phyloP scores from a whole-genome alignment of 1,284 basidiomycete genomes.

The Leccinum pallidistipes region DNA sequence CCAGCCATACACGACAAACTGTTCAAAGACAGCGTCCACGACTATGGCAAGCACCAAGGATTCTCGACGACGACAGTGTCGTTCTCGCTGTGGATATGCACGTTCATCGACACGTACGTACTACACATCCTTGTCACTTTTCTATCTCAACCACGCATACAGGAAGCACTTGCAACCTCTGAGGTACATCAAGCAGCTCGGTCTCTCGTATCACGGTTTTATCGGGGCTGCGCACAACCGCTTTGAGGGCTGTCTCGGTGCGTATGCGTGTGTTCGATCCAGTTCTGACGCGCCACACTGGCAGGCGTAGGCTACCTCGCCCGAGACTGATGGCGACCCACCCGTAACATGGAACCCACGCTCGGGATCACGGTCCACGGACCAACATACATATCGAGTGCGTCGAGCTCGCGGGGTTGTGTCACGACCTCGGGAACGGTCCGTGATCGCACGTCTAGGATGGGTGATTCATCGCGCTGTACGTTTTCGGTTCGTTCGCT shows the following conservation, averaged over 20 bases:
- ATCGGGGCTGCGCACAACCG: slow-evolving; percentile 74
- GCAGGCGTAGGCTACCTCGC: slow-evolving; percentile 72
- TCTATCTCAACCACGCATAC: background rate
- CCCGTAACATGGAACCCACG: slow-evolving; percentile 55
- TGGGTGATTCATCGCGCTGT: slow-evolving; percentile 50
- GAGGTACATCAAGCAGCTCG: slow-evolving; percentile 74
- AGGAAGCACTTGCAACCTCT: slow-evolving; percentile 76
- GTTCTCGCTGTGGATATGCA: slow-evolving; percentile 39
- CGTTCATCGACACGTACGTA: slow-evolving; percentile 45
- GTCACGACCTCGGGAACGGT: slow-evolving; percentile 60
- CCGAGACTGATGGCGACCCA: slow-evolving; percentile 53
- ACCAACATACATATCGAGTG: slow-evolving; percentile 41
- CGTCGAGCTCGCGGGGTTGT: slow-evolving; percentile 55
- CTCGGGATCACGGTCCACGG: slow-evolving; percentile 56
- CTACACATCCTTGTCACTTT: background rate
- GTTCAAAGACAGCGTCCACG: slow-evolving; percentile 36
- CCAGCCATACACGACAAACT: too few relatives aligned
- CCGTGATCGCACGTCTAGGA: slow-evolving; percentile 66
- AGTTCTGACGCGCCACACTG: background rate
- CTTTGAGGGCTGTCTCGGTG: slow-evolving; percentile 79
- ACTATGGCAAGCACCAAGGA: slow-evolving; percentile 25
- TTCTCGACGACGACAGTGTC: slow-evolving; percentile 29
- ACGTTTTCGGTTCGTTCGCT: slow-evolving; percentile 18
- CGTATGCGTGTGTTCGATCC: background rate
- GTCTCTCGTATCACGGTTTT: slow-evolving; percentile 73